Evolutionary conservation across 2,329 filamentous ascomycete genomes (phyloP), one percentile per base, ranked within the genome.

Genomic region (Pyricularia pennisetigena): DNA sequence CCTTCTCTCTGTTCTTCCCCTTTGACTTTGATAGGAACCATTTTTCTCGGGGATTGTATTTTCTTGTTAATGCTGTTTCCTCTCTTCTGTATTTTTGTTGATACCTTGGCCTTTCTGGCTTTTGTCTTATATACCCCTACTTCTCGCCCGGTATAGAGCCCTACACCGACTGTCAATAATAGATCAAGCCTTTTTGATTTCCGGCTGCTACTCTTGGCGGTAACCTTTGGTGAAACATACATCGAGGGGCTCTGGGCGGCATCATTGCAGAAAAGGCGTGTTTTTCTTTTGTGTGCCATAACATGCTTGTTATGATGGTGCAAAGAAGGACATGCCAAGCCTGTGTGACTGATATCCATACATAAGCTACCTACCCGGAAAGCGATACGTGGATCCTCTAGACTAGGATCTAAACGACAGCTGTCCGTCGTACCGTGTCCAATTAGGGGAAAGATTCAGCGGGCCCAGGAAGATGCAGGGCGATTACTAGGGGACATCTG

Each of bases 61-160:
- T 57, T 66, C 68, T 69, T 69, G 69, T 69, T 69, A 68, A 69
- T 68, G 66, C 68, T 71, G 69, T 70, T 70, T 66, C 57, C 30
- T 68, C 4, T 49, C 4, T 35, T 49, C 20, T 49, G 16, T 35
- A 14, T 35, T 35, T 35, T 49, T 49, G 41, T 49, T 20, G 41
- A 49, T 49, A 49, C 41, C 41, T 49, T 49, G 41, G 20, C 20
- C 41, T 20, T 6, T 6, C 14, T n/a, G 41, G 41, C 41, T 49
- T 49, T 49, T 49, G 16, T 6, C 41, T 49, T n/a, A 49, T 49
- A 49, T 49, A 49, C 41, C 41, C 41, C 41, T 49, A n/a, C 7
- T 49, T 49, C 41, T 49, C 20, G 20, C 41, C 6, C 41, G 7
- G 41, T 2, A 49, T 20, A n/a, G 41, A 49, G 7, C 7, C 16